These are phyloP conservation scores for Chlamydomonas sphaeroides DNA, from an alignment of 139 green algal species.

Conservation along the genomic window DNA sequence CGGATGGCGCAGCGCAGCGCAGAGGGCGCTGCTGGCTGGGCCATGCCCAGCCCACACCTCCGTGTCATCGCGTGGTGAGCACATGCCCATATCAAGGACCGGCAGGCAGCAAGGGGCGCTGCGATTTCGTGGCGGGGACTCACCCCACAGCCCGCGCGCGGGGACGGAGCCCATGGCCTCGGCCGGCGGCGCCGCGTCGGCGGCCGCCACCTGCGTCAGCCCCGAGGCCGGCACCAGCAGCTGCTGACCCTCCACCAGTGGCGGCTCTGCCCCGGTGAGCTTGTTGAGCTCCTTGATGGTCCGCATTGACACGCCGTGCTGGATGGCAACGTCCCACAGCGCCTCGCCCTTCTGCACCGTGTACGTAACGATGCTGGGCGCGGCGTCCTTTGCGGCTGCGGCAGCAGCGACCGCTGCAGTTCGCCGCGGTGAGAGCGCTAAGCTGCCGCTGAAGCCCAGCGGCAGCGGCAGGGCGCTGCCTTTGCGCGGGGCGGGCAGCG, in stretches of 20 bases:
- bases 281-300: slow-evolving; percentile 39
- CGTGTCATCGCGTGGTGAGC: too few species aligned
- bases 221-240: slow-evolving; percentile 31
- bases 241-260: slow-evolving; percentile 25
- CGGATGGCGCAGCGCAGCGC: too few species aligned
- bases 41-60: too few species aligned
- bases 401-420: too few species aligned
- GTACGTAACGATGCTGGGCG: slow-evolving; percentile 3
- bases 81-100: too few species aligned
- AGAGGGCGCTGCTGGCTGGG: too few species aligned
- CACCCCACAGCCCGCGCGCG: slow-evolving; percentile 31
- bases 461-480: too few species aligned
- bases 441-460: too few species aligned
- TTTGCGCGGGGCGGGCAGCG: too few species aligned
- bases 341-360: slow-evolving; percentile 36
- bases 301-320: slow-evolving; percentile 31
- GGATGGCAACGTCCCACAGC: slow-evolving; percentile 32
- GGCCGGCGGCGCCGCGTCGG: background rate
- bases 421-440: too few species aligned
- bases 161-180: background rate
- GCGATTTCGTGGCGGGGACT: too few species aligned
- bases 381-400: background rate
- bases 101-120: too few species aligned
- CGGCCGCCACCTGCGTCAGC: background rate
- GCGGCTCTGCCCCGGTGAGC: slow-evolving; percentile 19